These are phyloP conservation scores for Phytophthora agathidicida DNA, from an alignment of 352 stramenopile genomes.

Conservation along the genomic window DNA sequence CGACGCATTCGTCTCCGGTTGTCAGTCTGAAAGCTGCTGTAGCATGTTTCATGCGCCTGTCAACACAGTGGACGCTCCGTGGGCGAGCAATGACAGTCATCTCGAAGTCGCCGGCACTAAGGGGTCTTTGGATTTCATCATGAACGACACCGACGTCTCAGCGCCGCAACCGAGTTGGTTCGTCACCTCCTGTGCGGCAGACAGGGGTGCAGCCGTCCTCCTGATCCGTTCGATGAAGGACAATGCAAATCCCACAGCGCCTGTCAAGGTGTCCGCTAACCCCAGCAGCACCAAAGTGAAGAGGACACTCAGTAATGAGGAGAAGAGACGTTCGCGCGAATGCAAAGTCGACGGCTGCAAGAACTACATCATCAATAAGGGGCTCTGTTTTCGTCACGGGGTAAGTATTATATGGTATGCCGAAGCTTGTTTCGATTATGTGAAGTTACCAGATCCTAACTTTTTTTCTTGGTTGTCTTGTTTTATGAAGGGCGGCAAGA, in stretches of 20 bases:
- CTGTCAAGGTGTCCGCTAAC: slow-evolving; percentile 1
- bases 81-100: not conserved
- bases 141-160: slow-evolving; percentile 22
- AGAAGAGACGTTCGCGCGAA: not conserved
- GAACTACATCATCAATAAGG: not conserved
- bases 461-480: too few species aligned
- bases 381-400: slow-evolving; percentile 4
- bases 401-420: not conserved
- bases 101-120: slow-evolving; percentile 7
- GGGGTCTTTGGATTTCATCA: slow-evolving; percentile 23
- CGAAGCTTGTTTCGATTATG: too few species aligned
- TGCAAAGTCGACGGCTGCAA: not conserved
- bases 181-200: not conserved
- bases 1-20: not conserved
- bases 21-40: not conserved
- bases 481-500: slow-evolving; percentile 3
- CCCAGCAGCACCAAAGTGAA: too few species aligned
- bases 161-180: not conserved
- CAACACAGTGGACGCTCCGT: slow-evolving; percentile 7
- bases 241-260: not conserved
- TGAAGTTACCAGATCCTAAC: too few species aligned
- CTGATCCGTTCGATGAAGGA: not conserved
- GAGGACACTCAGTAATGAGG: too few species aligned
- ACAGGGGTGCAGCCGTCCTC: not conserved
- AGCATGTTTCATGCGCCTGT: slow-evolving; percentile 7